Conservation (phyloP, 495 filamentous ascomycete genomes). For the Penicillium riverlandense region DNA sequence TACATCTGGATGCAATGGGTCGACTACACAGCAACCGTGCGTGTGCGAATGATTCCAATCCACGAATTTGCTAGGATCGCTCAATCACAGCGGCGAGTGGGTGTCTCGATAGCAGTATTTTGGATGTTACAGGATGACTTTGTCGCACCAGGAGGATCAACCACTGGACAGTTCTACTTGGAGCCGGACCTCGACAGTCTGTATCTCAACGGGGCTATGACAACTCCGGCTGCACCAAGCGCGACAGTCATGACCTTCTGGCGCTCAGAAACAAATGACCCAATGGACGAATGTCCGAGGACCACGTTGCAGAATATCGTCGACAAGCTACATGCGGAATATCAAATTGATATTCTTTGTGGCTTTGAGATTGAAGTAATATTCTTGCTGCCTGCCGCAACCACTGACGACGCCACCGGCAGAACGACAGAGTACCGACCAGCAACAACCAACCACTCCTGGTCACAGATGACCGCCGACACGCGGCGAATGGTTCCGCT, state of each 20-base stretch:
- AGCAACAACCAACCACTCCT: slow-evolving; percentile 41
- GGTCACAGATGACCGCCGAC: slow-evolving; percentile 36
- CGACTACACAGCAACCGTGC: slow-evolving; percentile 65
- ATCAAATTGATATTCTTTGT: slow-evolving; percentile 47
- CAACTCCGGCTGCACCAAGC: slow-evolving; percentile 10
- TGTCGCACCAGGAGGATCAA: slow-evolving; percentile 23
- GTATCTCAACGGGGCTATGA: slow-evolving; percentile 40
- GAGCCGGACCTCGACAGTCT: slow-evolving; percentile 55
- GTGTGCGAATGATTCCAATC: slow-evolving; percentile 66
- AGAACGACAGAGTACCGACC: slow-evolving; percentile 11
- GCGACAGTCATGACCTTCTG: slow-evolving; percentile 57
- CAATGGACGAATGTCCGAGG: slow-evolving; percentile 48
- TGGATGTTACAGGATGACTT: slow-evolving; percentile 48
- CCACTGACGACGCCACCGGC: slow-evolving; percentile 6
- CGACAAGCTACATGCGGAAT: slow-evolving; percentile 28
- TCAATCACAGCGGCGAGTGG: slow-evolving; percentile 42
- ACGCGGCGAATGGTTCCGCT: slow-evolving; percentile 40
- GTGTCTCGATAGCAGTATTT: slow-evolving; percentile 47
- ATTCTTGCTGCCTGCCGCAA: slow-evolving; percentile 49
- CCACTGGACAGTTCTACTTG: slow-evolving; percentile 54
- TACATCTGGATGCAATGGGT: slow-evolving; percentile 71
- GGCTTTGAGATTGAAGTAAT: slow-evolving; percentile 85
- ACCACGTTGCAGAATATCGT: slow-evolving; percentile 46
- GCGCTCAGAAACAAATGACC: slow-evolving; percentile 29
- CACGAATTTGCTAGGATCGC: slow-evolving; percentile 55